Base-by-base conservation (phyloP, 2,329 filamentous ascomycete genomes). In the Penicillium sp. region DNA sequence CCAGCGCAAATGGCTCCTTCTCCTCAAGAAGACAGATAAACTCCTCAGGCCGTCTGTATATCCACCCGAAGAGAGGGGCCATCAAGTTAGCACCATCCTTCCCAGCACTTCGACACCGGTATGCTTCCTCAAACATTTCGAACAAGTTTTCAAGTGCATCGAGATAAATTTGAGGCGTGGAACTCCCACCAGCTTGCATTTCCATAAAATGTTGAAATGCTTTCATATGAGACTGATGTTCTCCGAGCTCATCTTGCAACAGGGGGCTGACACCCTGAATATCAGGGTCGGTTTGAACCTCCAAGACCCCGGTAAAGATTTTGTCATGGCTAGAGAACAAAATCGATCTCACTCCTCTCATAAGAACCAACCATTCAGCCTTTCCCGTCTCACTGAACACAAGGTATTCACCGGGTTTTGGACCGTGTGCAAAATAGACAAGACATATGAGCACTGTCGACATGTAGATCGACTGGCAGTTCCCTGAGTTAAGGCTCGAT, bases 381-480 rank as follows among this genome's bases (percentile, higher is more conserved):
- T 60, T 59, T 0, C 72, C 72, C 1, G 33, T 40, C 2, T 66
- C 60, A 45, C 68, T 70, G 49, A 74, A 74, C 1, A 73, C 63
- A 5, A 74, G 65, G 38, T 69, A 75, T 50, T 74, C 71, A 7
- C 70, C 69, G 0, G 44, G 27, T 7, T 60, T 57, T 1, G 71
- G 71, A 0, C 72, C 71, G 7, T 66, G 62, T 2, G 59, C 72
- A n/a, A 74, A 74, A 48, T 74, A 73, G 1, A 68, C 61, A 23
- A 74, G 62, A 45, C 70, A 72, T 16, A 74, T 67, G 38, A 74
- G 33, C 10, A 66, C 59, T 0, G 71, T 65, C 0, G 71, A 65
- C 27, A 72, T 68, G 55, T 74, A 74, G 11, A 73, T 61, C 9
- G 60, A 55, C 38, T 74, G 72, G 23, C 71, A 73, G 38, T 68